Base-by-base conservation (phyloP, 139 green algal genomes). In the Micromonas pusilla region DNA sequence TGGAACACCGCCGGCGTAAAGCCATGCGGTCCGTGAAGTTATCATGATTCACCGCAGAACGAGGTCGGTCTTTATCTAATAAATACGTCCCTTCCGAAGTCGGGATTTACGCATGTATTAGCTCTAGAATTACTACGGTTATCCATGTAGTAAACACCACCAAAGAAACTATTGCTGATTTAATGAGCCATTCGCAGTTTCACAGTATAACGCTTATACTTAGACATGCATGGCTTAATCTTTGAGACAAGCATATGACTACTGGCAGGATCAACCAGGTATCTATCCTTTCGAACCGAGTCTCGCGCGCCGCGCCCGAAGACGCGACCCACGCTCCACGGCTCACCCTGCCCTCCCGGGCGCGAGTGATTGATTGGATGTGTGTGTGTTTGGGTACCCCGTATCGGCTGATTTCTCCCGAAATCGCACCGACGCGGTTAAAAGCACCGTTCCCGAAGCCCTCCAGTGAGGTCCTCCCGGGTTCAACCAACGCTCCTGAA, bases 91-190 rank as follows among this genome's bases (percentile, higher is more conserved):
- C 90, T 95, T 92, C 90, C 88, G 83, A 89, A 92, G 89, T 93
- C 86, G 88, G 87, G 87, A 91, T 91, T 87, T 95, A 82, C 87
- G 89, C 90, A 95, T 83, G 89, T 95, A 95, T 95, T 95, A 93
- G 90, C 89, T 92, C 89, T 95, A 92, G 89, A 93, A 91, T 95
- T 95, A 87, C 85, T 89, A 89, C 85, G 85, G 85, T 85, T 89
- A 89, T 89, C 85, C 85, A 77, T 82, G 82, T 92, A 95, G 86
- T 88, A 92, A 86, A 84, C 89, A 97, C 91, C 91, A 97, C 94
- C 93, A 97, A 97, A 97, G 96, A 96, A 97, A 97, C 90, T 96
- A 96, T 97, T 96, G 97, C 91, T 97, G 91, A 97, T 97, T 96
- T 97, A 97, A 97, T 97, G 93, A 97, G 93, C 92, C 93, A 97